Percentiles rank a stretch among this genome's conserved stretches.
phyloP scores from a whole-genome alignment of 108 stramenopile species.

The Nannochloropsis gaditana region DNA sequence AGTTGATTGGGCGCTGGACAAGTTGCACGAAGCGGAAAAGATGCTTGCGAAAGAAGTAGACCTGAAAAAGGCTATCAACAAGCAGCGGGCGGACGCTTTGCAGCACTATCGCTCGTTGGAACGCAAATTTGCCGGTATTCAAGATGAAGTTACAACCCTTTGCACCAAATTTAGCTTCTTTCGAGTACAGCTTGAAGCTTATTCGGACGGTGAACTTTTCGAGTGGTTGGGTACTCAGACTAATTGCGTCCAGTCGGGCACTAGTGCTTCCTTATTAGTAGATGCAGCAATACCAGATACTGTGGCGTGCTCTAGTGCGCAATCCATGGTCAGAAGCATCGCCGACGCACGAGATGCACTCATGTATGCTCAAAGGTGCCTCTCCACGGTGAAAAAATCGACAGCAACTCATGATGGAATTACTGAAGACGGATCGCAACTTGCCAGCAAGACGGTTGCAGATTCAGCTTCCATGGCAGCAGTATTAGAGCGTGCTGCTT shows the following conservation, averaged over 20 bases:
- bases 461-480: background rate
- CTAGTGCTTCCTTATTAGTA: background rate
- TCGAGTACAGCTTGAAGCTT: background rate
- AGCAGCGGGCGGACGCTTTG: constrained; percentile 2
- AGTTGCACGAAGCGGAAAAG: background rate
- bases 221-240: background rate
- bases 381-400: background rate
- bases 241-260: background rate
- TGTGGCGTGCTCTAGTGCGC: background rate
- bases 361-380: background rate
- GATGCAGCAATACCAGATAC: background rate
- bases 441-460: background rate
- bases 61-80: background rate
- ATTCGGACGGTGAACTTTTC: background rate
- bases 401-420: background rate
- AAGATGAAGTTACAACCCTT: constrained; percentile 8
- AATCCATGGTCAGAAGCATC: background rate
- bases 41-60: background rate
- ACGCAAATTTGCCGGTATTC: background rate
- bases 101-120: background rate
- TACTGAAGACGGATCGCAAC: background rate
- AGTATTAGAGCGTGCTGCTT: background rate
- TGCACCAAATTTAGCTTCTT: background rate
- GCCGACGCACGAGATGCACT: background rate
- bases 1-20: background rate